Conservation (phyloP, 306 rosid genomes). For the Dryas drummondii region DNA sequence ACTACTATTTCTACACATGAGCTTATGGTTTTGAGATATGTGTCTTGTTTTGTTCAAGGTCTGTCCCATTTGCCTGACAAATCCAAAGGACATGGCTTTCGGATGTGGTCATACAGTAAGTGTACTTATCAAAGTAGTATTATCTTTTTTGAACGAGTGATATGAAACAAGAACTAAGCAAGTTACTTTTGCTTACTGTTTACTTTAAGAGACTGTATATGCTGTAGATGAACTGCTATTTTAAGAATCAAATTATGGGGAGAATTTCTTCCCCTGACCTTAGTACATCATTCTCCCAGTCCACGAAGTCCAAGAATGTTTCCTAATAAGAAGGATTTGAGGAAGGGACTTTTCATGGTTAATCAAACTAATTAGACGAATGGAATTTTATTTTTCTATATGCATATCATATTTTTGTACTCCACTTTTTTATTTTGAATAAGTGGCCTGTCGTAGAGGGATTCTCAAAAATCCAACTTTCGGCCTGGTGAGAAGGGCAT, state of each 20-base stretch:
- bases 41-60: constrained; percentile 46
- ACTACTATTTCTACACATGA: constrained; percentile 8
- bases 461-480: not conserved
- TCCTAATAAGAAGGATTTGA: not conserved
- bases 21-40: constrained; percentile 24
- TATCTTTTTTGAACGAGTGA: not conserved
- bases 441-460: not conserved
- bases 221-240: no score
- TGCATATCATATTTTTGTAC: not conserved
- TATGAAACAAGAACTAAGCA: not conserved
- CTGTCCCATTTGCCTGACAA: constrained; percentile 85
- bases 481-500: not conserved
- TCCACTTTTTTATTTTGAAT: no score
- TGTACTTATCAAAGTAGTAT: constrained; percentile 1
- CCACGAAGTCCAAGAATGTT: not conserved
- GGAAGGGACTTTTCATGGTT: not conserved
- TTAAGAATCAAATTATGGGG: not conserved
- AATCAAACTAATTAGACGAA: not conserved
- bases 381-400: not conserved
- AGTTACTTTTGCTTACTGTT: not conserved
- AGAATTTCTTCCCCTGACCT: not conserved
- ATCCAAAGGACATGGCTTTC: constrained; percentile 97
- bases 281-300: not conserved
- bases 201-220: not conserved
- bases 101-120: constrained; percentile 95